Conservation (phyloP, 805 yeast genomes). For the Debaryomyces prosopidis region DNA sequence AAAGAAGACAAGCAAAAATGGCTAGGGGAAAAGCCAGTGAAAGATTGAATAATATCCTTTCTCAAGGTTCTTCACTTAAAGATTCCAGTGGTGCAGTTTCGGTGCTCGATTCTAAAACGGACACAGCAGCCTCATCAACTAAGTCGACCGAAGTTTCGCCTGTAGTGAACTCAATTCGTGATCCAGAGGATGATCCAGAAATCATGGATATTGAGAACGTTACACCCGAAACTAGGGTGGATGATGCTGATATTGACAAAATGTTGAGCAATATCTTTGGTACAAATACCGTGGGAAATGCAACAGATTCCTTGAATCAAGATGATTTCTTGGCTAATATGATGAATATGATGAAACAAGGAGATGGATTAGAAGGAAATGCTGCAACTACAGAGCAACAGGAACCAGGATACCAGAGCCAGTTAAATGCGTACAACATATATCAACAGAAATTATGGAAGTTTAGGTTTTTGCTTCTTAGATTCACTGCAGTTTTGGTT, state of each 20-base stretch:
- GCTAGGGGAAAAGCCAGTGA: conserved; percentile 53
- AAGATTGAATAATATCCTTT: conserved; percentile 48
- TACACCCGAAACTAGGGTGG: conserved; percentile 9
- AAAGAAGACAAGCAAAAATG: conserved; percentile 66
- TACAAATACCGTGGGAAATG: conserved; percentile 7
- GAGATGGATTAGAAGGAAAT: not conserved
- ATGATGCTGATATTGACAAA: conserved; percentile 30
- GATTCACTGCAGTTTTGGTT: conserved; percentile 23
- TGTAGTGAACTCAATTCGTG: conserved; percentile 1
- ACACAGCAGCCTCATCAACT: conserved; percentile 4
- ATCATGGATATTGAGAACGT: conserved; percentile 32
- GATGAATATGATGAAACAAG: conserved; percentile 29
- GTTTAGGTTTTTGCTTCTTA: conserved; percentile 30
- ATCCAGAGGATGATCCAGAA: conserved; percentile 38
- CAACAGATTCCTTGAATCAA: conserved; percentile 5
- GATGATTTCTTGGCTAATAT: conserved; percentile 21
- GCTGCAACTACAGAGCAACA: conserved; percentile 9
- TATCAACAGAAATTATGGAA: conserved; percentile 35
- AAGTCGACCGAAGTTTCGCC: conserved; percentile 1
- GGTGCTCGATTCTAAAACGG: conserved; percentile 27
- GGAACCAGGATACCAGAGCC: conserved; percentile 27
- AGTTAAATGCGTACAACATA: conserved; percentile 27
- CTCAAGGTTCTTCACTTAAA: conserved; percentile 41
- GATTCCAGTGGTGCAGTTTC: conserved; percentile 27
- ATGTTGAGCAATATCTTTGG: conserved; percentile 34